Evolutionary conservation across 1,284 basidiomycete species (phyloP), one percentile per base, ranked within the genome.

Genomic region (Sanghuangporus sanghuang): DNA sequence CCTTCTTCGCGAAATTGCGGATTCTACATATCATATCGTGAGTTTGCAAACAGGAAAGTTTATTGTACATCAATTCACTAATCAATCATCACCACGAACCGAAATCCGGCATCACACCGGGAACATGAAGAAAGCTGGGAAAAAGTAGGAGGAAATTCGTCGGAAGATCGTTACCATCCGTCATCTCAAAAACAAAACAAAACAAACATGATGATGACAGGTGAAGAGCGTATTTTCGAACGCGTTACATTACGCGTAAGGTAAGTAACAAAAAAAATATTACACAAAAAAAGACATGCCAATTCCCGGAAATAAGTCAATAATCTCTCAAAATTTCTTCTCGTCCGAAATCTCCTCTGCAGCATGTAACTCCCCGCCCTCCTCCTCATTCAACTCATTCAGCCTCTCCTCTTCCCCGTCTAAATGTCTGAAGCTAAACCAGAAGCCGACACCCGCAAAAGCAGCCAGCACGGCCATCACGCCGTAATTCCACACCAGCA

Each of bases 371-470:
- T 48, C 44, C 39, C 49, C 59, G 1, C 23, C 59, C 16, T 61
- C 59, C 16, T 38, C n/a, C 35, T 52, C 50, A 18, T 27, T 53
- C 32, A 86, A 60, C 42, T 78, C 77, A 67, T 89, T 89, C 18
- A 90, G 75, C 58, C 71, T 72, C 55, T 90, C 87, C 74, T 92
- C 88, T 62, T 80, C 73, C n/a, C 68, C 68, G 69, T 92, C 89
- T 61, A 90, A 77, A 54, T 80, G 73, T 67, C 81, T 78, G 68
- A 87, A 84, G 36, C 78, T 75, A 66, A 83, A 70, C 84, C 85
- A 92, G 78, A 93, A 91, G 14, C 83, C 57, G 61, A 74, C 61
- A 9, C 81, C 82, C 36, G 76, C 77, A 56, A 78, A 61, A 65
- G 72, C 73, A 42, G 78, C 71, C 35, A 80, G 69, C 21, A 76